Evolutionary conservation across 2,329 filamentous ascomycete genomes (phyloP), one percentile per base, ranked within the genome.

Genomic region (Ilyonectria robusta): DNA sequence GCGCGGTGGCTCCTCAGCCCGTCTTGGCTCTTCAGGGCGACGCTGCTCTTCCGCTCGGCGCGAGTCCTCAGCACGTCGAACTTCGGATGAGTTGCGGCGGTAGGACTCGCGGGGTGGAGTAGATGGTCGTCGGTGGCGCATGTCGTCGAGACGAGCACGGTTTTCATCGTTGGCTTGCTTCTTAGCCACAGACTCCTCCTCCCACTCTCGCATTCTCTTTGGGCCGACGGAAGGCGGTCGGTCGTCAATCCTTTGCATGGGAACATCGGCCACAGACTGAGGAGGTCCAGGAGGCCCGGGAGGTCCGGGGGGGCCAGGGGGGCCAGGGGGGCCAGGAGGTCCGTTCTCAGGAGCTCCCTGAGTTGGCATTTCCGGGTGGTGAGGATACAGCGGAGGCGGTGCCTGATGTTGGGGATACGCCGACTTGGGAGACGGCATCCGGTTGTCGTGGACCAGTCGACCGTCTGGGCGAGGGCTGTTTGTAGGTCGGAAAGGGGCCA

Each of bases 191-290:
- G 89, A 84, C 40, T 97, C 94, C 40, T 95, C 92, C 72, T 98
- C 96, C 95, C 96, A 98, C 77, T 98, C 96, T 55, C 95, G 91
- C 79, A 91, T 88, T 65, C 96, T 90, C 86, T 99, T 99, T 64
- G 92, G 90, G 4, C 88, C 89, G 11, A 93, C 92, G 42, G 94
- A 97, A 1, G 92, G 82, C 19, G 94, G 93, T n/a, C 94, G 89
- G 62, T 97, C 87, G 60, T 89, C 87, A 66, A 88, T 84, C 60
- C 82, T 81, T 62, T 86, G 92, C 66, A 88, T 86, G 26, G 89
- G 88, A 76, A 95, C 92, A 53, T 92, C 91, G 51, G 92, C 89
- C 64, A 86, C 83, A 1, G 82, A 75, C 4, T 82, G 82, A 59
- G 84, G 84, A 23, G 83, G 62, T 1, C 61, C 61, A 9, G 62